Evolutionary conservation across 2,329 filamentous ascomycete species (phyloP).

Genomic region (Lasiodiplodia hormozganensis): DNA sequence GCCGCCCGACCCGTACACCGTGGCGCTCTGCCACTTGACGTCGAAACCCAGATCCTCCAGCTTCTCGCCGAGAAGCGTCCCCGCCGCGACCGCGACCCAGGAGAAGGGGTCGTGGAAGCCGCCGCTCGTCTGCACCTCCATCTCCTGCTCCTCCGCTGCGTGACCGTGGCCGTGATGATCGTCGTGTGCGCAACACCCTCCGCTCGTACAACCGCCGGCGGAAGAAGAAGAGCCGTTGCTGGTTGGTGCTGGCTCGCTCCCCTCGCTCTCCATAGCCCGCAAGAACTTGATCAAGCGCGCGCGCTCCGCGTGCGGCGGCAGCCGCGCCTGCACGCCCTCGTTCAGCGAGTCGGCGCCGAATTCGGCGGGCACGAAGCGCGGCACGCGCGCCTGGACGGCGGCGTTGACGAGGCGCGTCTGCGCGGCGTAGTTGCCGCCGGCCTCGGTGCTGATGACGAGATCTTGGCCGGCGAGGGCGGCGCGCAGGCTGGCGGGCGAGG

Average conservation of each 20-base stretch:
- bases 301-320: constrained; percentile 40
- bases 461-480: constrained; percentile 35
- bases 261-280: constrained; percentile 29
- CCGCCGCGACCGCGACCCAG: constrained; percentile 46
- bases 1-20: constrained; percentile 44
- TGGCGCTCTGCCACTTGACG: constrained; percentile 49
- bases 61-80: constrained; percentile 41
- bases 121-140: constrained; percentile 11
- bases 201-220: background rate
- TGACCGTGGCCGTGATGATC: background rate
- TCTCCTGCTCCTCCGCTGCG: background rate
- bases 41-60: constrained; percentile 48
- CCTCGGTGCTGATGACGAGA: constrained; percentile 37
- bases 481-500: constrained; percentile 37
- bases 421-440: constrained; percentile 33
- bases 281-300: constrained; percentile 43
- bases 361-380: constrained; percentile 46
- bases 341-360: constrained; percentile 46
- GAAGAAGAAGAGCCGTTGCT: no score
- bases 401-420: constrained; percentile 42
- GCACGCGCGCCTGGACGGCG: constrained; percentile 44
- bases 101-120: constrained; percentile 34
- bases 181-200: background rate
- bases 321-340: constrained; percentile 37
- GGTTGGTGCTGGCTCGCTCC: background rate